Conservation (phyloP, 768 basidiomycete genomes). For the Cystofilobasidium capitatum region DNA sequence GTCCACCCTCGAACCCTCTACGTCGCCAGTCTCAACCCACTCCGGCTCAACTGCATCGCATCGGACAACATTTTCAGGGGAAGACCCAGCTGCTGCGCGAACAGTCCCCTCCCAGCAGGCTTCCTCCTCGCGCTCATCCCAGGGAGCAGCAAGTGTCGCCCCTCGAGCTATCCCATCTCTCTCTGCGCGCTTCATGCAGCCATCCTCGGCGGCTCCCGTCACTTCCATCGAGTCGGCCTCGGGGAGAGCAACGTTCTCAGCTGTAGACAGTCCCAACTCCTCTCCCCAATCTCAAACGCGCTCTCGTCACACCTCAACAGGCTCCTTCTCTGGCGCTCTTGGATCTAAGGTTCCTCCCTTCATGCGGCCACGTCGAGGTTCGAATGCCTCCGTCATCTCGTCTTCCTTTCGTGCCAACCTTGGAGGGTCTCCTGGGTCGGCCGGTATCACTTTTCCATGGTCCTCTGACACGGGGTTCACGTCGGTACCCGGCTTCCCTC, state of each 20-base stretch:
- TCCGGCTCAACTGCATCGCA: neutral
- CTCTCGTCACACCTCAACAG: constrained; percentile 6
- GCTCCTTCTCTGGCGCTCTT: neutral
- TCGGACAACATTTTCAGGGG: neutral
- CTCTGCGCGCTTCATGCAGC: neutral
- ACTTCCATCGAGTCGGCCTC: constrained; percentile 11
- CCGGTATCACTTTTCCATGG: constrained; percentile 2
- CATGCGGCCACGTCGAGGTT: neutral
- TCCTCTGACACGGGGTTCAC: neutral
- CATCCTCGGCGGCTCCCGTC: constrained; percentile 17
- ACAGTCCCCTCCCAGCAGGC: neutral
- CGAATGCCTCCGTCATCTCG: neutral
- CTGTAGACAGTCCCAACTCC: neutral
- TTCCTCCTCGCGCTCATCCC: neutral
- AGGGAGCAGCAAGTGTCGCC: neutral
- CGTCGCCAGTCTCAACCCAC: neutral
- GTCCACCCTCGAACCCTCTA: neutral
- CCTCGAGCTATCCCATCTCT: neutral
- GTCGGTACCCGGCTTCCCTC: neutral
- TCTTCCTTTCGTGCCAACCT: neutral
- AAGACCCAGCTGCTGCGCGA: neutral
- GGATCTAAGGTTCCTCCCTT: neutral
- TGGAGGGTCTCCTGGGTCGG: neutral
- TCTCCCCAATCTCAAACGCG: neutral
- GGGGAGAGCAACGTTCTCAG: constrained; percentile 15